Conservation (phyloP, 1,139 yeast genomes). For the Sugiyamaella grinbergsii region DNA sequence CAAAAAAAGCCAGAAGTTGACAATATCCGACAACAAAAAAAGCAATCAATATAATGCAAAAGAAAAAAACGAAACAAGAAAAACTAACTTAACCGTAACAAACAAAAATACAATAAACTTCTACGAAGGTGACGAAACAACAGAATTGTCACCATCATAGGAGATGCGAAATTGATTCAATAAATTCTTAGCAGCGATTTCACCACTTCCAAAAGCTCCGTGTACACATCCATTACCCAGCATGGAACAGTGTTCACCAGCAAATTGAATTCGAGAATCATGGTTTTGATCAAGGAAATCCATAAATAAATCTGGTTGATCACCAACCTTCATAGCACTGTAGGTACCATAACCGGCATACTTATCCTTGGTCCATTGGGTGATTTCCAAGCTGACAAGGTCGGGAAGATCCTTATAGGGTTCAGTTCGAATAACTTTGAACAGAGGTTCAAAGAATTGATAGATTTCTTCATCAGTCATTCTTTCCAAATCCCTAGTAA, state of each 20-base stretch:
- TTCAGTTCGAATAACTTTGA: slow-evolving; percentile 32
- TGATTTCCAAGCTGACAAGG: slow-evolving; percentile 39
- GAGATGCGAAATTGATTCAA: slow-evolving; percentile 25
- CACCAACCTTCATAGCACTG: slow-evolving; percentile 63
- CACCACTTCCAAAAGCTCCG: slow-evolving; percentile 80
- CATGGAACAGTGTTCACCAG: slow-evolving; percentile 78
- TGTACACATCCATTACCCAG: slow-evolving; percentile 88
- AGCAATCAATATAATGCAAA: slow-evolving; percentile 16
- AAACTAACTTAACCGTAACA: too few relatives aligned
- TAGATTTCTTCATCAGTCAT: slow-evolving; percentile 31
- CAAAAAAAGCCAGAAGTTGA: slow-evolving; percentile 16
- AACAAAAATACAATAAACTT: not conserved
- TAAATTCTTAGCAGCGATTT: slow-evolving; percentile 32
- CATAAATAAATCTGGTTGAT: slow-evolving; percentile 65
- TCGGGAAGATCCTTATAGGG: slow-evolving; percentile 33
- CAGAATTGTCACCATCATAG: slow-evolving; percentile 30
- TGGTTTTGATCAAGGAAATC: slow-evolving; percentile 59
- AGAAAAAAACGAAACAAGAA: slow-evolving; percentile 6
- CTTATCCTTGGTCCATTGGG: slow-evolving; percentile 71
- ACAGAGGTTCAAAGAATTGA: slow-evolving; percentile 33
- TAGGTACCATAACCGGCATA: slow-evolving; percentile 70
- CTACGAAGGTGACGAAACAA: slow-evolving; percentile 25
- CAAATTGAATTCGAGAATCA: slow-evolving; percentile 55
- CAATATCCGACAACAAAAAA: slow-evolving; percentile 19
- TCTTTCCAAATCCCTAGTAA: slow-evolving; percentile 30